phyloP scores from a whole-genome alignment of 495 filamentous ascomycete genomes.

The Filosporella fistucella region DNA sequence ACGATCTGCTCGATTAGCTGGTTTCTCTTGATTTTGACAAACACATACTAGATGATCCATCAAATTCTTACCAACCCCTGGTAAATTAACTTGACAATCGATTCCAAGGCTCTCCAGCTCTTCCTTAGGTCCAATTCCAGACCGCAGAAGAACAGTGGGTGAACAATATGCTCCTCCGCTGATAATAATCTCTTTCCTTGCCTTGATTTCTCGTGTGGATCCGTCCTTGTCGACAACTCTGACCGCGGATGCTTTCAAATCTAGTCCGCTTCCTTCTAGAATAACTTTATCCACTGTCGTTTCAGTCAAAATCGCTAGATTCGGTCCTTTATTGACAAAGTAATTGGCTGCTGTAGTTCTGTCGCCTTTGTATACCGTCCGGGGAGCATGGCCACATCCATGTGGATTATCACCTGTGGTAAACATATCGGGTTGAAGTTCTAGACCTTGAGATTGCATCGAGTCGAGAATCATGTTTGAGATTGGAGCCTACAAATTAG shows the following conservation, averaged over 20 bases:
- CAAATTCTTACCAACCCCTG: slow-evolving; percentile 62
- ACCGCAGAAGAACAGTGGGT: slow-evolving; percentile 59
- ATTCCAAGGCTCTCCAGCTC: slow-evolving; percentile 48
- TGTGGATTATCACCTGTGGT: slow-evolving; percentile 39
- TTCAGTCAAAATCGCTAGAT: slow-evolving; percentile 54
- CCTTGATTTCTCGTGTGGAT: slow-evolving; percentile 38
- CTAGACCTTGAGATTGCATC: slow-evolving; percentile 39
- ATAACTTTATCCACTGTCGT: slow-evolving; percentile 57
- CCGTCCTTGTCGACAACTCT: slow-evolving; percentile 57
- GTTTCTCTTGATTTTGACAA: slow-evolving; percentile 19
- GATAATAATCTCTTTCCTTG: slow-evolving; percentile 59
- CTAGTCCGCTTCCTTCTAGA: slow-evolving; percentile 38
- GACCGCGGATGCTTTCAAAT: slow-evolving; percentile 54
- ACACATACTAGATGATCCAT: slow-evolving; percentile 49
- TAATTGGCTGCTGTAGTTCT: slow-evolving; percentile 45
- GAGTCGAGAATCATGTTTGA: slow-evolving; percentile 41
- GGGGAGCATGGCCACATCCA: slow-evolving; percentile 46
- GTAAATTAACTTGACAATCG: slow-evolving; percentile 47
- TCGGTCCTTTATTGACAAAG: slow-evolving; percentile 30
- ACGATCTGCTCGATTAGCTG: slow-evolving; percentile 46
- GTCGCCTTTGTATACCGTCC: slow-evolving; percentile 44
- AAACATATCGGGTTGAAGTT: slow-evolving; percentile 46
- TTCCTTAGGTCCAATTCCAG: slow-evolving; percentile 50
- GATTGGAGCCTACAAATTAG: slow-evolving; percentile 35
- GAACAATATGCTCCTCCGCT: slow-evolving; percentile 60